These are phyloP conservation scores for Lipomyces spencermartinsiae DNA, from an alignment of 805 yeast species.

Conservation along the genomic window DNA sequence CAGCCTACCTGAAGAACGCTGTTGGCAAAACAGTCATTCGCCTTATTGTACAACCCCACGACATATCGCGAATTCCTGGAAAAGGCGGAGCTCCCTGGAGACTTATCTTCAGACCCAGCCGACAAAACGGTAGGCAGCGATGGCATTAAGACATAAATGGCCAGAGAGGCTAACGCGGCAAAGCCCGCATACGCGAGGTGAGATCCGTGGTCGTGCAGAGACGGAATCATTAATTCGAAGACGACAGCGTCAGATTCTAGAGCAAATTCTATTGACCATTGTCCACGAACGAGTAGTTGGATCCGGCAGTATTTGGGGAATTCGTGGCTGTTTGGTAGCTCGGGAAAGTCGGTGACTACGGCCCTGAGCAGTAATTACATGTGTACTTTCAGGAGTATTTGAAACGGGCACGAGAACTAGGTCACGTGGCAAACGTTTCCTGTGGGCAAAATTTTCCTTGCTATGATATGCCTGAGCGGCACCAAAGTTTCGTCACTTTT, in stretches of 20 bases:
- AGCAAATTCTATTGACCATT: not conserved
- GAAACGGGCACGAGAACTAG: not conserved
- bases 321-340: too few species aligned
- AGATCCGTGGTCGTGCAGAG: slow-evolving; percentile 18
- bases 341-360: not conserved
- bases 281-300: not conserved
- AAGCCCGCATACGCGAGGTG: slow-evolving; percentile 23
- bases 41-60: slow-evolving; percentile 79
- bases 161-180: slow-evolving; percentile 35
- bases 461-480: not conserved
- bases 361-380: not conserved
- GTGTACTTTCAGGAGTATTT: slow-evolving; percentile 1
- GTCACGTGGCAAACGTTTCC: not conserved
- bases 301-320: not conserved
- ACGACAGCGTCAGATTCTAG: not conserved
- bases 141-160: slow-evolving; percentile 48
- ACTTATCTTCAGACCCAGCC: slow-evolving; percentile 10
- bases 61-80: slow-evolving; percentile 53
- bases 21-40: slow-evolving; percentile 93
- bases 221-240: slow-evolving; percentile 12
- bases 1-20: slow-evolving; percentile 70
- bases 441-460: slow-evolving; percentile 5
- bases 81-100: slow-evolving; percentile 12
- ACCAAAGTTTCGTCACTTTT: not conserved
- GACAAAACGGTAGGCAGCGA: slow-evolving; percentile 37